A percentile compares a stretch with the other conserved stretches of the same genome.
Evolutionary conservation across 2,329 filamentous ascomycete species (phyloP).

Genomic region (Ceratocystis cubensis): DNA sequence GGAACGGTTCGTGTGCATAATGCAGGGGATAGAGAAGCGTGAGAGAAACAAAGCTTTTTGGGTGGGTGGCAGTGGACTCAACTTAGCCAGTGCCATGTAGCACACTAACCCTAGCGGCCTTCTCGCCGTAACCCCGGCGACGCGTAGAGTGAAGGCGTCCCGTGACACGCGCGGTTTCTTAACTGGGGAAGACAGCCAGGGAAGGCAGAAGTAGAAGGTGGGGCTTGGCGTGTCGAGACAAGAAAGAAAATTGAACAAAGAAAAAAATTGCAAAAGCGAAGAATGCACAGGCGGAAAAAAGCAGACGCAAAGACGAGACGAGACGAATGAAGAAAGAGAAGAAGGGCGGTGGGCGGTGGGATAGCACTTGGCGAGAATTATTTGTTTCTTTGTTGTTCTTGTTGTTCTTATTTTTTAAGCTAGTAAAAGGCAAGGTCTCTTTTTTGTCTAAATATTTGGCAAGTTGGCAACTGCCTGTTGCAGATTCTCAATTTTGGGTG

Average conservation of each 20-base stretch:
- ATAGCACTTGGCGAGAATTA: not conserved
- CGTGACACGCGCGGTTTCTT: not conserved
- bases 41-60: not conserved
- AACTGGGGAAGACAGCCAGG: not conserved
- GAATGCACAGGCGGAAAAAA: slow-evolving; percentile 4
- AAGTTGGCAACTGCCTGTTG: not conserved
- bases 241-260: not conserved
- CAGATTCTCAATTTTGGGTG: not conserved
- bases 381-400: no score
- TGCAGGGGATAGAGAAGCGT: not conserved
- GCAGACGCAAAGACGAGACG: not conserved
- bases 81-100: not conserved
- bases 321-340: no score
- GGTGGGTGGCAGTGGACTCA: no score
- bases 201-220: not conserved
- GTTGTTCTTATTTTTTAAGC: not conserved
- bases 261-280: not conserved
- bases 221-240: slow-evolving; percentile 2
- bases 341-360: no score
- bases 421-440: not conserved
- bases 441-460: not conserved
- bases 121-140: not conserved
- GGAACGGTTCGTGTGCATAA: not conserved
- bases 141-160: slow-evolving; percentile 10
- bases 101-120: not conserved